Conservation (phyloP, 2,329 filamentous ascomycete genomes). For the Bipolaris victoriae region DNA sequence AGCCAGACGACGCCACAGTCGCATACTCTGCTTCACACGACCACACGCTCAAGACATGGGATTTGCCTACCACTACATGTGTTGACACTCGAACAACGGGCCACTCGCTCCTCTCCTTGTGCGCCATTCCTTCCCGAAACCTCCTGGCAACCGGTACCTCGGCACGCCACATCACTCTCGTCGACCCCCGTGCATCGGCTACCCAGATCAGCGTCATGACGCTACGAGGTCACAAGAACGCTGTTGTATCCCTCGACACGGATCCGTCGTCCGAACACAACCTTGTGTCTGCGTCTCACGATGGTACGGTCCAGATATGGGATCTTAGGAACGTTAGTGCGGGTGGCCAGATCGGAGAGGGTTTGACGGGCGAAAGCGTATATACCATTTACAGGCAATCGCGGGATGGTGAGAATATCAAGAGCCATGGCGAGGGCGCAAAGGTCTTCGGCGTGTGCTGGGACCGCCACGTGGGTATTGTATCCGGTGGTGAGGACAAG, state of each 20-base stretch:
- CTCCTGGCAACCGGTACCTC: constrained; percentile 78
- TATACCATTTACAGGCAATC: constrained; percentile 81
- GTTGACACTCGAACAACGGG: constrained; percentile 85
- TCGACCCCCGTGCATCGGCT: constrained; percentile 84
- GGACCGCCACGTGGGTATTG: constrained; percentile 85
- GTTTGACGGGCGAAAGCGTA: constrained; percentile 69
- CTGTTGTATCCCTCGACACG: constrained; percentile 63
- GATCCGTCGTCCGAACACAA: constrained; percentile 75
- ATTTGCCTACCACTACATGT: constrained; percentile 78
- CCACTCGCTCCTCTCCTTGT: constrained; percentile 80
- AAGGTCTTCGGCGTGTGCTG: constrained; percentile 91
- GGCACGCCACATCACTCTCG: constrained; percentile 86
- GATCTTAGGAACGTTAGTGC: constrained; percentile 77
- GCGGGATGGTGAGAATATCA: constrained; percentile 52
- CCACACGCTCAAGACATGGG: constrained; percentile 88
- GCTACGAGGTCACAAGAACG: constrained; percentile 86
- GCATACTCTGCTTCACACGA: constrained; percentile 92
- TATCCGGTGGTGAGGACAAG: constrained; percentile 92
- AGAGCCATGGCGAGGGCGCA: constrained; percentile 76
- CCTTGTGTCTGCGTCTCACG: constrained; percentile 88
- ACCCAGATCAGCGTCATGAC: constrained; percentile 83
- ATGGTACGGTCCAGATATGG: constrained; percentile 93
- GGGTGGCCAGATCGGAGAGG: constrained; percentile 59
- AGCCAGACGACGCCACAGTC: constrained; percentile 81
- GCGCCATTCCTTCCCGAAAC: constrained; percentile 70